These are phyloP conservation scores for Fusarium sp. DNA, from an alignment of 2,329 filamentous ascomycete genomes.

Conservation along the genomic window DNA sequence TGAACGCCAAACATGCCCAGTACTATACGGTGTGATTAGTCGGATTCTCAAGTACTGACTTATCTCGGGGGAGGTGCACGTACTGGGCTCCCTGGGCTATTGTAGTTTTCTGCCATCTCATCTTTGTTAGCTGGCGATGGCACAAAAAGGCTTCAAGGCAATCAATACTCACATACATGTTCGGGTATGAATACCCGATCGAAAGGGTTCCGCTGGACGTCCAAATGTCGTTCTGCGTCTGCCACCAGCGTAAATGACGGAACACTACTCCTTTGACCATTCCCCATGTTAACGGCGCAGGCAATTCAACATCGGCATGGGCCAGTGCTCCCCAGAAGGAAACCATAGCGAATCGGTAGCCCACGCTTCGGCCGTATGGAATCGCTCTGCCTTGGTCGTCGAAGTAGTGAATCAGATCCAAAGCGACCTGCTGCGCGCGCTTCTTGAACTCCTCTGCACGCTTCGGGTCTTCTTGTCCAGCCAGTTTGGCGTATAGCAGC, in stretches of 20 bases:
- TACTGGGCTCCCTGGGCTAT: constrained; percentile 73
- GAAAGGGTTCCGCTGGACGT: constrained; percentile 77
- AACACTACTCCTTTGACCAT: constrained; percentile 80
- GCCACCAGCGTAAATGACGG: constrained; percentile 82
- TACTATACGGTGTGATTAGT: constrained; percentile 58
- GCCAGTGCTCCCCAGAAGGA: constrained; percentile 83
- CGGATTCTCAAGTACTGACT: constrained; percentile 33
- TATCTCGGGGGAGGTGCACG: constrained; percentile 25
- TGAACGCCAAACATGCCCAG: constrained; percentile 83
- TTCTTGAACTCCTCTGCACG: constrained; percentile 75
- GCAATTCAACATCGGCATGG: constrained; percentile 78
- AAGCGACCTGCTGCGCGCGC: constrained; percentile 71
- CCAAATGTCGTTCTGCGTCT: constrained; percentile 78
- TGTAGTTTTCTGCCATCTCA: constrained; percentile 82
- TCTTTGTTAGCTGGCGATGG: constrained; percentile 26
- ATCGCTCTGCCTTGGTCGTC: constrained; percentile 76
- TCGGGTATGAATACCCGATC: constrained; percentile 80
- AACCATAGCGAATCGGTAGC: constrained; percentile 87
- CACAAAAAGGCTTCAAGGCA: background rate
- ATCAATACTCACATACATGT: constrained; percentile 67
- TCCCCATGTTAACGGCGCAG: constrained; percentile 77
- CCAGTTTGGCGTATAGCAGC: constrained; percentile 77
- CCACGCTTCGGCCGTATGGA: constrained; percentile 80
- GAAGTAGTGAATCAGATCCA: constrained; percentile 80
- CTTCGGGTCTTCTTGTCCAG: constrained; percentile 70